These are phyloP conservation scores for Wallacemonas sp. DNA, from an alignment of 208 protist genomes.

Conservation along the genomic window DNA sequence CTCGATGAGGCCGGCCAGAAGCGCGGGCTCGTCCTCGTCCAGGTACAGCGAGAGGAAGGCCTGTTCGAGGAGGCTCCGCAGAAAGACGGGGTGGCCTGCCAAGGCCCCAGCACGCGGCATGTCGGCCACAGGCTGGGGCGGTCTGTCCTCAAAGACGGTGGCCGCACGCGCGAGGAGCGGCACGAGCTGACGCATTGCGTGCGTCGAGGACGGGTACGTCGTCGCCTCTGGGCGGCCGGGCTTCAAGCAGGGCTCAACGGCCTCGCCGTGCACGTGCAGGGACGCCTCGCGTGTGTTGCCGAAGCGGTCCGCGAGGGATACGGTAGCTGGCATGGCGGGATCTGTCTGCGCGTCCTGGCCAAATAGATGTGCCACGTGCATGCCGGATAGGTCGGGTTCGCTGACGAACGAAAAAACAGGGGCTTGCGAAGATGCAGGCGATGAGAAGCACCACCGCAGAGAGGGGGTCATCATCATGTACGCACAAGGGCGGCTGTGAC, in stretches of 20 bases:
- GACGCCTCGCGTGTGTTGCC: constrained; percentile 21
- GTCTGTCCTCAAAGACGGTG: neutral
- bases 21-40: neutral
- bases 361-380: neutral
- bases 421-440: no score
- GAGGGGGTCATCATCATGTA: no score
- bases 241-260: neutral
- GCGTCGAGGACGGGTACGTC: neutral
- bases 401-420: neutral
- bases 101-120: neutral
- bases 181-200: neutral
- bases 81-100: neutral
- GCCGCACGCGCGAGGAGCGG: neutral
- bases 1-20: neutral
- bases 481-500: no score
- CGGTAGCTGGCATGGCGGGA: neutral
- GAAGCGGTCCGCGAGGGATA: constrained; percentile 10
- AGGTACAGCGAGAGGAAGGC: constrained; percentile 16
- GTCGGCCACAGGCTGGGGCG: no score
- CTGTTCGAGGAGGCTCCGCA: constrained; percentile 24
- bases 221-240: neutral
- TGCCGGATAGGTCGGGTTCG: neutral
- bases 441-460: no score
- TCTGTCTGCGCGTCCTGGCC: neutral
- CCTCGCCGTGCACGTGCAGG: constrained; percentile 15